Evolutionary conservation across 2,329 filamentous ascomycete species (phyloP).

Genomic region (Colletotrichum orchidophilum): DNA sequence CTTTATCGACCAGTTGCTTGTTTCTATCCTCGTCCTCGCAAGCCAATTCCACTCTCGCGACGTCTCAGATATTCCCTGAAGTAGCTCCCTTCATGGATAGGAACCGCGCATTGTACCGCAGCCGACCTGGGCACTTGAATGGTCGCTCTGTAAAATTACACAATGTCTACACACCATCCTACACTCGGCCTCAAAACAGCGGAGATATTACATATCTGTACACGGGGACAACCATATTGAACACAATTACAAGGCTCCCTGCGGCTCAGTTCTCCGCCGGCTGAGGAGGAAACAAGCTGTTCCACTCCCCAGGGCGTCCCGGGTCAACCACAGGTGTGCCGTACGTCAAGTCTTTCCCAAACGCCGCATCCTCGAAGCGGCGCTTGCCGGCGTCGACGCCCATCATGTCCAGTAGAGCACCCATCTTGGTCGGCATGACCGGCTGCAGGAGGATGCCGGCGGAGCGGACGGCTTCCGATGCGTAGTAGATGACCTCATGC

Average conservation of each 20-base stretch:
- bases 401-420: constrained; percentile 77
- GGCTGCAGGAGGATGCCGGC: constrained; percentile 87
- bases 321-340: constrained; percentile 51
- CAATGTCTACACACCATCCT: background rate
- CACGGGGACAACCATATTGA: background rate
- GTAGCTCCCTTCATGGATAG: background rate
- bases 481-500: constrained; percentile 72
- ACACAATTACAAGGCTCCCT: background rate
- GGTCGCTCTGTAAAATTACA: background rate
- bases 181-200: background rate
- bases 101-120: background rate
- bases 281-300: constrained; percentile 23
- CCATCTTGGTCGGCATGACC: constrained; percentile 85
- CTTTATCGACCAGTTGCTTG: background rate
- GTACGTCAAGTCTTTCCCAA: constrained; percentile 75
- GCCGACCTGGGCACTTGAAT: background rate
- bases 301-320: constrained; percentile 13
- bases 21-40: background rate
- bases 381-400: constrained; percentile 73
- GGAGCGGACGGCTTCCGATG: constrained; percentile 81
- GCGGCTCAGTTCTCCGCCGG: constrained; percentile 2
- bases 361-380: constrained; percentile 67
- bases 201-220: background rate
- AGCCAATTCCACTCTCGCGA: too few relatives aligned
- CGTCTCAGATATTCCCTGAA: background rate